Base-by-base conservation (phyloP, 1,284 basidiomycete species). In the Sporisorium scitamineum region DNA sequence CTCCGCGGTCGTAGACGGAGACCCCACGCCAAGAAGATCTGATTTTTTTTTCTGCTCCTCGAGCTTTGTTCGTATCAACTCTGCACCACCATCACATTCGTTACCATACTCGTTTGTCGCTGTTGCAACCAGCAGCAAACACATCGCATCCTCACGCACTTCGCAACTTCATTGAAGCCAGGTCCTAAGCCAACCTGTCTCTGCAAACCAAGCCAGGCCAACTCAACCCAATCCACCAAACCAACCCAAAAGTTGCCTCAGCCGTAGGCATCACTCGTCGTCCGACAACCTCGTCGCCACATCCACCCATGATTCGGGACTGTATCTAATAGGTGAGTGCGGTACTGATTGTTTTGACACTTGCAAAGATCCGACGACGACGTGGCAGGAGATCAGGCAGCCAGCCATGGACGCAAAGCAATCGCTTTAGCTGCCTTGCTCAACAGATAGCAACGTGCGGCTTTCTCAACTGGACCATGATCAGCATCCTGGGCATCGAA, bases 141-240 rank as follows among this genome's bases (percentile, higher is more conserved):
- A 61, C 48, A 54, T 26, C 47, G 20, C 39, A 27, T 32, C 13
- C 16, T 54, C 50, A 39, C 42, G 14, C 27, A 44, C 53, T 42
- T 51, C 29, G 53, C 16, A 41, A 31, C 60, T 44, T 41, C 58
- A 48, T 51, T 57, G 54, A 24, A 70, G 57, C 53, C 68, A 61
- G 68, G 68, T 57, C 68, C 54, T 70, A 70, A 70, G 68, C 68
- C 68, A 70, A 51, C 62, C 68, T 70, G 68, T 52, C 66, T 70
- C 27, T 56, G 68, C 45, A 37, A 39, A 54, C 5, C 53, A 45
- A 60, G 34, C 51, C 62, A 57, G 47, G 29, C 48, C 48, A n/a
- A 27, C 18, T 27, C 44, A 47, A 26, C 26, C 27, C 32, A 39
- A 53, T 10, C 29, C 24, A 27, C 22, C 65, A 51, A 61, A 27